Conservation (phyloP, 2,329 filamentous ascomycete genomes). For the Leptographium lundbergii region DNA sequence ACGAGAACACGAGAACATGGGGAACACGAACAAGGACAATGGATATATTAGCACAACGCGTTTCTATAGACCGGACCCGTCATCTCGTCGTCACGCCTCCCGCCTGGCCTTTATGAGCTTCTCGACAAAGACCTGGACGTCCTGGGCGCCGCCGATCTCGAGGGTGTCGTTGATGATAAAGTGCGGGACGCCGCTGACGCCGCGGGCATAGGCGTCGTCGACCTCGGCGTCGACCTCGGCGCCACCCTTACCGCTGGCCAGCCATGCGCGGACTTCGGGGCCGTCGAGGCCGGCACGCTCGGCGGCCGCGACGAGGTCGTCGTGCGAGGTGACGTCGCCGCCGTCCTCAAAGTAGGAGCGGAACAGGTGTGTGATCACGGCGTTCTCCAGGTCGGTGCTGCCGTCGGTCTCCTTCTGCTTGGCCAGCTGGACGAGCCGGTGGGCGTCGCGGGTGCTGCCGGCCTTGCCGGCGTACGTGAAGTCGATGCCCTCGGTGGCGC, state of each 20-base stretch:
- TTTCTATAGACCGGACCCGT: neutral
- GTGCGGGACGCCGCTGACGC: constrained; percentile 57
- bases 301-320: constrained; percentile 38
- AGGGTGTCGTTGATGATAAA: constrained; percentile 59
- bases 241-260: constrained; percentile 41
- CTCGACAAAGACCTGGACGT: constrained; percentile 52
- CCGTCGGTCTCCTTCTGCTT: constrained; percentile 25
- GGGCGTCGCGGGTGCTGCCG: constrained; percentile 69
- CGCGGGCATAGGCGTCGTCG: constrained; percentile 33
- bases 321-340: constrained; percentile 47
- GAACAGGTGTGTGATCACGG: constrained; percentile 51
- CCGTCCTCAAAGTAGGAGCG: constrained; percentile 52
- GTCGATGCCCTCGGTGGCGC: constrained; percentile 53
- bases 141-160: constrained; percentile 60
- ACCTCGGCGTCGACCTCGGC: constrained; percentile 45
- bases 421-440: constrained; percentile 62
- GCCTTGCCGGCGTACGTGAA: constrained; percentile 61
- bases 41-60: too few species aligned
- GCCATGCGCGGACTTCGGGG: constrained; percentile 38
- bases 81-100: neutral
- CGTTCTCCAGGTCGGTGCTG: constrained; percentile 15
- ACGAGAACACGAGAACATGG: too few species aligned
- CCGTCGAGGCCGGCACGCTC: constrained; percentile 40
- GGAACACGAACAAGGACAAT: too few species aligned
- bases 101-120: constrained; percentile 44